A percentile compares a stretch with the other conserved stretches of the same genome.
Evolutionary conservation across 352 stramenopile species (phyloP).

Genomic region (Phytophthora pluvialis): DNA sequence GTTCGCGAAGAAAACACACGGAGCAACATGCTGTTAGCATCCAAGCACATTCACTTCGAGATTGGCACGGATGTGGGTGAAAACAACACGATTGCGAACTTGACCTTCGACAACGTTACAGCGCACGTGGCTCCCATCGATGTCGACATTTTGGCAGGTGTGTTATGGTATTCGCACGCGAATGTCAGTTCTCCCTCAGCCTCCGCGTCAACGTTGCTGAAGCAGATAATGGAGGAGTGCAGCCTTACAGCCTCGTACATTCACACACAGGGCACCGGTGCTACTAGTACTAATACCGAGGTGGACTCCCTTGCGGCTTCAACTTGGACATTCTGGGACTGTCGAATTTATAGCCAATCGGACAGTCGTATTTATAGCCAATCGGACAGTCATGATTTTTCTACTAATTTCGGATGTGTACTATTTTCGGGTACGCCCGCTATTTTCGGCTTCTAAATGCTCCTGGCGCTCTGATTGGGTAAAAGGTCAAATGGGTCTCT

Average conservation of each 20-base stretch:
- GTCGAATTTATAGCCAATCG: too few species aligned
- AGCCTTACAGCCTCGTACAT: slow-evolving; percentile 67
- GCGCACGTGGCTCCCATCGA: slow-evolving; percentile 76
- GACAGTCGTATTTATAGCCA: too few species aligned
- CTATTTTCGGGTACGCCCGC: too few species aligned
- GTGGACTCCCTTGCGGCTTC: too few species aligned
- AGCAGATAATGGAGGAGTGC: slow-evolving; percentile 84
- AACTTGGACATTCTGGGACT: too few species aligned
- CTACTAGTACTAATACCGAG: too few species aligned
- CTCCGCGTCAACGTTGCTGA: slow-evolving; percentile 45
- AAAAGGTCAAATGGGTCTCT: too few species aligned
- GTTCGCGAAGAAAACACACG: slow-evolving; percentile 68
- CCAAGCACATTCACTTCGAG: slow-evolving; percentile 81
- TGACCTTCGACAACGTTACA: slow-evolving; percentile 75
- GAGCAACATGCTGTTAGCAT: slow-evolving; percentile 74
- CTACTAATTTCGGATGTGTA: too few species aligned
- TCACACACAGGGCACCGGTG: slow-evolving; percentile 45
- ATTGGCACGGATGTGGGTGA: slow-evolving; percentile 56
- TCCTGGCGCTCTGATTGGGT: too few species aligned
- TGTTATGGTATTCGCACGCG: slow-evolving; percentile 74
- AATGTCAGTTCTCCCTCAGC: slow-evolving; percentile 10
- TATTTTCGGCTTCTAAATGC: too few species aligned
- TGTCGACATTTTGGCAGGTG: slow-evolving; percentile 72
- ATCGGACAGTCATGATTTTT: too few species aligned
- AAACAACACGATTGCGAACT: slow-evolving; percentile 57